Evolutionary conservation across 257 asterid genomes (phyloP).

Genomic region (Coffea eugenioides): DNA sequence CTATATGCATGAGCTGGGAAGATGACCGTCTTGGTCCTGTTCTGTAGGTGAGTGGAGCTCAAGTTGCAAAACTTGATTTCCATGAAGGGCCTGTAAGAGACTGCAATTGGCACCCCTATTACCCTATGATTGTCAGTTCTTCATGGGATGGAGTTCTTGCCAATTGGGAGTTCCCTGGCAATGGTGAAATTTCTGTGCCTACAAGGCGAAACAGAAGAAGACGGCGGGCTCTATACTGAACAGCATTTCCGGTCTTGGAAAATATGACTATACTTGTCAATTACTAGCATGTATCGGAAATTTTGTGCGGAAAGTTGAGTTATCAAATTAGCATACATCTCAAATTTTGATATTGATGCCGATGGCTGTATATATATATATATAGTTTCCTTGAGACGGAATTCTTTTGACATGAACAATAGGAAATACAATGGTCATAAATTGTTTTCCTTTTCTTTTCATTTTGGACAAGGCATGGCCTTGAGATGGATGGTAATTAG

Average conservation of each 20-base stretch:
- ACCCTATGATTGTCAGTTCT: slow-evolving; percentile 78
- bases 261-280: background rate
- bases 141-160: slow-evolving; percentile 87
- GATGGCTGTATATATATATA: background rate
- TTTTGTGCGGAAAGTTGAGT: background rate
- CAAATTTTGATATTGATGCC: background rate
- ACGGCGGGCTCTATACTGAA: slow-evolving; percentile 31
- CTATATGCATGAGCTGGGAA: background rate
- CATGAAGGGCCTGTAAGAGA: slow-evolving; percentile 79
- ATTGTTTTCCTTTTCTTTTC: no score
- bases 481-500: no score
- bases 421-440: no score
- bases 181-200: slow-evolving; percentile 25
- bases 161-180: slow-evolving; percentile 77
- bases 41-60: slow-evolving; percentile 59
- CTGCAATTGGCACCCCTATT: slow-evolving; percentile 92
- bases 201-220: slow-evolving; percentile 40
- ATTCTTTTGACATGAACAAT: no score
- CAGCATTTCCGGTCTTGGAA: background rate
- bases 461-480: no score
- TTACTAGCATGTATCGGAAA: no score
- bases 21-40: background rate
- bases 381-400: no score
- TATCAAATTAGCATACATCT: background rate
- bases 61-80: slow-evolving; percentile 65